Percentiles rank a stretch among this genome's conserved stretches.
These are phyloP conservation scores for Terfezia claveryi DNA, from an alignment of 495 filamentous ascomycete genomes.

Conservation along the genomic window DNA sequence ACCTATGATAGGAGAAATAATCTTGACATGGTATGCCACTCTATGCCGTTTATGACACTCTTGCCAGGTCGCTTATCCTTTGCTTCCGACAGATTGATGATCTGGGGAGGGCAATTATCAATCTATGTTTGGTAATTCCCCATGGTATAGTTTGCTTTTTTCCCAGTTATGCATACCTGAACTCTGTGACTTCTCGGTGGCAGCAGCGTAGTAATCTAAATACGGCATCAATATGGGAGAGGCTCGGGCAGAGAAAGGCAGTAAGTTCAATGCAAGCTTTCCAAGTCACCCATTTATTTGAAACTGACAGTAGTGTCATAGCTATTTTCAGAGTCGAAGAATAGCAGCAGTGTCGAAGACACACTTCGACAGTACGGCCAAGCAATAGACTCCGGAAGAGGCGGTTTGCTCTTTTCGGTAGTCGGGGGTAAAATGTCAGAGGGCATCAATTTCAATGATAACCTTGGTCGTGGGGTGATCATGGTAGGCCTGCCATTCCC, in stretches of 20 bases:
- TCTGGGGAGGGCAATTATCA: constrained; percentile 49
- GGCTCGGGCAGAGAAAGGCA: constrained; percentile 37
- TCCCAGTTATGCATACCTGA: constrained; percentile 77
- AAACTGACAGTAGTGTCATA: not conserved
- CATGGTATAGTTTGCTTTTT: constrained; percentile 95
- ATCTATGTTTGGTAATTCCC: constrained; percentile 49
- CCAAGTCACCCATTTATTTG: not conserved
- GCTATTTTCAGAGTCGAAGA: constrained; percentile 45
- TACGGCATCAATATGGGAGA: constrained; percentile 26
- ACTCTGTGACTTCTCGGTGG: constrained; percentile 49
- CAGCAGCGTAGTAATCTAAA: constrained; percentile 22
- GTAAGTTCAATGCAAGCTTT: constrained; percentile 1
- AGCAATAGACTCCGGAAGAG: constrained; percentile 41
- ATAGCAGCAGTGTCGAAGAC: constrained; percentile 32
- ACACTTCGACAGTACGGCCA: constrained; percentile 47
- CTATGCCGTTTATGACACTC: not conserved
- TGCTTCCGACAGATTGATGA: constrained; percentile 32
- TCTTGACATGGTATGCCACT: constrained; percentile 27
- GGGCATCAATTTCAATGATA: constrained; percentile 94
- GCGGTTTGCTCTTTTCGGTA: constrained; percentile 76
- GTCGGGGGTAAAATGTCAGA: constrained; percentile 87
- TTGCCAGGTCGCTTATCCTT: not conserved
- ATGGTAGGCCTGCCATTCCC: constrained; percentile 86
- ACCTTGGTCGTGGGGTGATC: constrained; percentile 64
- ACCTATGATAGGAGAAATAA: constrained; percentile 53